Base-by-base conservation (phyloP, 805 yeast species). In the Zygosaccharomyces lentus region DNA sequence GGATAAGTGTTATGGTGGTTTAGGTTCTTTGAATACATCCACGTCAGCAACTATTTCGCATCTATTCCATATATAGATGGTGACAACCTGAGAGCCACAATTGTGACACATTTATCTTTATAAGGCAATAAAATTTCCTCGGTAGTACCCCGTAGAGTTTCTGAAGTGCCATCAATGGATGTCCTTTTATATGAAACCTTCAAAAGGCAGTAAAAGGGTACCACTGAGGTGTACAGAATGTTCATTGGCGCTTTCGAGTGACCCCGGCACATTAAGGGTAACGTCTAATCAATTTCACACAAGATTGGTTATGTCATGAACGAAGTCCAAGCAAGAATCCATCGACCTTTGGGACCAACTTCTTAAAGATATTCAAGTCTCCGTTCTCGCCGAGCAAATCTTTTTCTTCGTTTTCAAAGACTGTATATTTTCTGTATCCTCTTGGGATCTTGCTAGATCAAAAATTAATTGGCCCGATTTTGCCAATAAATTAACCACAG, bases 261-360 rank as follows among this genome's bases (percentile, higher is more conserved):
- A 64, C 3, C 62, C 61, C 26, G 49, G 43, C 48, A 69, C 52
- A 9, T 66, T 56, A 8, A 47, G 38, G 12, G 61, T 42, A 1
- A 70, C 72, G 32, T 46, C 10, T 36, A 44, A 34, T 69, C 73
- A 35, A 54, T 37, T 19, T 46, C 44, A 31, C 50, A 43, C 52
- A 27, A 46, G 52, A 12, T 59, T 50, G 2, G 47, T 17, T 41
- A 62, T 65, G 42, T 68, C 68, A 47, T 66, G 68, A 26, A 56
- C 50, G 48, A 63, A 70, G 1, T 65, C 76, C 32, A 67, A 44
- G 70, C 74, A n/a, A 68, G 37, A 10, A 66, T 9, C 64, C 74
- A 45, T 72, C 76, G 7, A 63, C 43, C 38, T 55, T 56, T 6
- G 44, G 19, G 10, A 68, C 64, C 3, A 54, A 65, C 36, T 59